A percentile compares a stretch with the other conserved stretches of the same genome.
These are phyloP conservation scores for Claviceps digitariae DNA, from an alignment of 2,329 filamentous ascomycete species.

Conservation along the genomic window DNA sequence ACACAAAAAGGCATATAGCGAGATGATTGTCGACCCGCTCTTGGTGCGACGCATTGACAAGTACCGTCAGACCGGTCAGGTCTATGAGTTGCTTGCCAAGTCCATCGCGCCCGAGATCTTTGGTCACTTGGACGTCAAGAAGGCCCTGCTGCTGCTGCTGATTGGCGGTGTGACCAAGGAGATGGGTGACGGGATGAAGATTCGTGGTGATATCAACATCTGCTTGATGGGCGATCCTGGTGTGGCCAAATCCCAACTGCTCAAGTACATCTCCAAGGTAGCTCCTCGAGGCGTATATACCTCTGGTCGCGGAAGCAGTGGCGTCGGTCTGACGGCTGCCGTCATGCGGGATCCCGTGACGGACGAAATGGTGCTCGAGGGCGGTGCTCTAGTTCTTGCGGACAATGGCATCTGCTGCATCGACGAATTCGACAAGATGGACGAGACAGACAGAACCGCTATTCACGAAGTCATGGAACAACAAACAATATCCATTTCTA, in stretches of 20 bases:
- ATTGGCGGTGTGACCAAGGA: slow-evolving; percentile 95
- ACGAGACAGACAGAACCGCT: slow-evolving; percentile 67
- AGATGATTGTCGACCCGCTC: slow-evolving; percentile 69
- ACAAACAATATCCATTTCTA: slow-evolving; percentile 75
- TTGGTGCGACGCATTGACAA: slow-evolving; percentile 76
- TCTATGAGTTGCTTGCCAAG: slow-evolving; percentile 90
- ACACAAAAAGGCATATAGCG: slow-evolving; percentile 96
- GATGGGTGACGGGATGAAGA: slow-evolving; percentile 96
- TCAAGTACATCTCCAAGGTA: slow-evolving; percentile 98
- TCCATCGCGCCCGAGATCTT: slow-evolving; percentile 97
- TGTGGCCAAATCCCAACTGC: slow-evolving; percentile 95
- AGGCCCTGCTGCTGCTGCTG: slow-evolving; percentile 84
- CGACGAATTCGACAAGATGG: slow-evolving; percentile 84
- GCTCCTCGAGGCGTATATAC: slow-evolving; percentile 85
- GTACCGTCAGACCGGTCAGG: slow-evolving; percentile 71
- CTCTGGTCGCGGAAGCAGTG: slow-evolving; percentile 66
- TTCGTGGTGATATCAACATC: slow-evolving; percentile 97
- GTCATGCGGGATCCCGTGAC: slow-evolving; percentile 77
- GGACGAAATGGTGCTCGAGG: slow-evolving; percentile 73
- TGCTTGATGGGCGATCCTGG: slow-evolving; percentile 98
- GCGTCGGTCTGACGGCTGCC: slow-evolving; percentile 69
- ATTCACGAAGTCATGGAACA: slow-evolving; percentile 87
- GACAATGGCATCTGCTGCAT: slow-evolving; percentile 80
- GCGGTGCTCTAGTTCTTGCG: slow-evolving; percentile 64
- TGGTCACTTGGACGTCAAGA: slow-evolving; percentile 94